Percentiles rank a stretch among this genome's conserved stretches.
phyloP scores from a whole-genome alignment of 371 early-diverging fungal genomes.

The Sporodiniella umbellata region DNA sequence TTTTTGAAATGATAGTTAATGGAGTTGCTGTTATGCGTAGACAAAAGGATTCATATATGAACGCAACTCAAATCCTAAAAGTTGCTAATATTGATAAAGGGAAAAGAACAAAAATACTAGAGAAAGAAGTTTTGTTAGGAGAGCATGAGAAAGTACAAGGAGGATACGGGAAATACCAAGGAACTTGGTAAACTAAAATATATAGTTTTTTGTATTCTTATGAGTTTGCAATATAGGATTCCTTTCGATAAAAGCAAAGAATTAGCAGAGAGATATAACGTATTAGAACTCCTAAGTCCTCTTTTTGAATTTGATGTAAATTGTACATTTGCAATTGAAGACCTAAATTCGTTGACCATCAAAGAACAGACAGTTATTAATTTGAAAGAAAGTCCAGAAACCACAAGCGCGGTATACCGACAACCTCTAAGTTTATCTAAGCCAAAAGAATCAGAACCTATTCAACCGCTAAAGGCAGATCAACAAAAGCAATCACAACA shows the following conservation, averaged over 20 bases:
- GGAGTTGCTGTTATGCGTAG: conserved; percentile 91
- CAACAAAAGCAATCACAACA: background rate
- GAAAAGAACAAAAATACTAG: conserved; percentile 89
- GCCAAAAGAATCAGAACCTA: background rate
- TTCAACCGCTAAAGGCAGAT: background rate
- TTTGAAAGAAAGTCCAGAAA: background rate
- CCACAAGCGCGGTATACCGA: background rate
- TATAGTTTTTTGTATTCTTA: background rate
- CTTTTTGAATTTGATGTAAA: conserved; percentile 64
- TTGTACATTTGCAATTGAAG: conserved; percentile 13
- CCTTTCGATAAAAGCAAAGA: conserved; percentile 75
- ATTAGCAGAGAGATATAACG: conserved; percentile 70
- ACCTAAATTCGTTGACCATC: conserved; percentile 18
- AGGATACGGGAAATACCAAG: conserved; percentile 97
- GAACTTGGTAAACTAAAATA: conserved; percentile 67
- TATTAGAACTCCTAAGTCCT: conserved; percentile 54
- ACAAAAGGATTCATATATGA: conserved; percentile 84
- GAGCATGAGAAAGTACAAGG: conserved; percentile 96
- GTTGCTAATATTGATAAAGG: conserved; percentile 95
- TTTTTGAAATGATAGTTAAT: conserved; percentile 81
- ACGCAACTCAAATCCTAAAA: conserved; percentile 96
- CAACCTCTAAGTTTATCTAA: background rate
- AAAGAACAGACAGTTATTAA: conserved; percentile 23
- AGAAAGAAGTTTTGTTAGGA: conserved; percentile 80
- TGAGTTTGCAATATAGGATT: conserved; percentile 52